Conservation (phyloP, 768 basidiomycete species). For the Mycena epipterygia region DNA sequence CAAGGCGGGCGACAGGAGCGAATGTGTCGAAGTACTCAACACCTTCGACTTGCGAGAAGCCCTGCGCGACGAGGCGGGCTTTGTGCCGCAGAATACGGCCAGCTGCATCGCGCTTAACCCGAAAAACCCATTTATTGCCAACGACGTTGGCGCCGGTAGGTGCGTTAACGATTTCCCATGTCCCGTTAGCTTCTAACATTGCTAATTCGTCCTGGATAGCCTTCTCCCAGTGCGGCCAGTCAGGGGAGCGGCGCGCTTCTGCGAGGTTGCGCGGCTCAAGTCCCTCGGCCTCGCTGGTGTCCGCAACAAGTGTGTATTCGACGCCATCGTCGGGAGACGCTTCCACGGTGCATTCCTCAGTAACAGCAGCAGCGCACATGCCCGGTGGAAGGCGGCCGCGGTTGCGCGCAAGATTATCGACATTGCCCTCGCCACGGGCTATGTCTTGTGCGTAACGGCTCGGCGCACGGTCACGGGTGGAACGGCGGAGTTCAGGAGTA, state of each 20-base stretch:
- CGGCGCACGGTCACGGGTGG: neutral
- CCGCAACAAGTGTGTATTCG: constrained; percentile 30
- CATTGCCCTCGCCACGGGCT: neutral
- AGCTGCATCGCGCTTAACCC: neutral
- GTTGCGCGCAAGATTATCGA: constrained; percentile 1
- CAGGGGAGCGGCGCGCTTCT: constrained; percentile 23
- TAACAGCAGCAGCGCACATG: neutral
- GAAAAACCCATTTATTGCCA: constrained; percentile 16
- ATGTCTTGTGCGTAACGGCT: constrained; percentile 15
- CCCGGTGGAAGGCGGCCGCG: neutral
- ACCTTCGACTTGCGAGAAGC: neutral
- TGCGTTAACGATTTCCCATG: constrained; percentile 36
- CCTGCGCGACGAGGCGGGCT: neutral
- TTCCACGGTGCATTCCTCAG: constrained; percentile 3
- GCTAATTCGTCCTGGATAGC: constrained; percentile 35
- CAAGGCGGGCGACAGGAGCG: neutral
- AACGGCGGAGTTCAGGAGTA: neutral
- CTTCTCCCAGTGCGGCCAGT: constrained; percentile 39
- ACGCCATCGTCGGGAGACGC: neutral
- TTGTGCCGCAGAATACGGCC: constrained; percentile 3
- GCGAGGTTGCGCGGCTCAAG: constrained; percentile 21
- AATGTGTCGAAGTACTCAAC: constrained; percentile 5
- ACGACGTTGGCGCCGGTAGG: neutral
- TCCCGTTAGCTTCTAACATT: constrained; percentile 26
- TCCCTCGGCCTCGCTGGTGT: constrained; percentile 22